Conservation (phyloP, 2,329 filamentous ascomycete species). For the Aspergillus ruber region DNA sequence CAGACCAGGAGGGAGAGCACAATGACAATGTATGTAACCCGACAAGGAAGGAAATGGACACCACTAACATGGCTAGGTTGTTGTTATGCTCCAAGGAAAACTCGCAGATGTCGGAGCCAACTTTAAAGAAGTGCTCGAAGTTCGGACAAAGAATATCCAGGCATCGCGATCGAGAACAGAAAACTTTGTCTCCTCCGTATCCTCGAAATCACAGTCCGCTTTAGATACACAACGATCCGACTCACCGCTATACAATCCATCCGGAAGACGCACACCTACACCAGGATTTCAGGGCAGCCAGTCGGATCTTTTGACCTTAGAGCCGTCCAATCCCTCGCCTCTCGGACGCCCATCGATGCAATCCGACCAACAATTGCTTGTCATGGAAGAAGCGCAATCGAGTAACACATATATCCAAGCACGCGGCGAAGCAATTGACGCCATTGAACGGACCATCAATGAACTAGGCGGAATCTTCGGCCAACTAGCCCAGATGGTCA, state of each 20-base stretch:
- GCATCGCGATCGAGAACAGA: slow-evolving; percentile 86
- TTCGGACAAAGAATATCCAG: slow-evolving; percentile 96
- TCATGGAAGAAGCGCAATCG: slow-evolving; percentile 88
- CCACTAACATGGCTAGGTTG: slow-evolving; percentile 44
- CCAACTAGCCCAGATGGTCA: slow-evolving; percentile 92
- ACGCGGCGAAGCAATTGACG: slow-evolving; percentile 89
- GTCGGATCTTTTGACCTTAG: slow-evolving; percentile 71
- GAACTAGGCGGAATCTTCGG: slow-evolving; percentile 91
- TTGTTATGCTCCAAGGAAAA: slow-evolving; percentile 83
- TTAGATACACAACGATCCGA: slow-evolving; percentile 65
- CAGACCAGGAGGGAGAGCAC: slow-evolving; percentile 83
- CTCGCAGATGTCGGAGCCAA: slow-evolving; percentile 87
- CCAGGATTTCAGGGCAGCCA: slow-evolving; percentile 44
- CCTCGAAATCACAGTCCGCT: slow-evolving; percentile 62
- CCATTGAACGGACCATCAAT: slow-evolving; percentile 89
- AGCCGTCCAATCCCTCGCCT: slow-evolving; percentile 54
- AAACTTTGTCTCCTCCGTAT: slow-evolving; percentile 90
- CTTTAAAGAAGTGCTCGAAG: slow-evolving; percentile 96
- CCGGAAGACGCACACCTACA: slow-evolving; percentile 60
- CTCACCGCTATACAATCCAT: slow-evolving; percentile 79
- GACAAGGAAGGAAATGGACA: slow-evolving; percentile 4
- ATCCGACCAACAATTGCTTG: slow-evolving; percentile 78
- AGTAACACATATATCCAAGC: slow-evolving; percentile 88
- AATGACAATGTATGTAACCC: slow-evolving; percentile 71
- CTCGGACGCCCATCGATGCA: slow-evolving; percentile 46